These are phyloP conservation scores for Ceratocystis eucalypticola DNA, from an alignment of 2,329 filamentous ascomycete species.

Conservation along the genomic window DNA sequence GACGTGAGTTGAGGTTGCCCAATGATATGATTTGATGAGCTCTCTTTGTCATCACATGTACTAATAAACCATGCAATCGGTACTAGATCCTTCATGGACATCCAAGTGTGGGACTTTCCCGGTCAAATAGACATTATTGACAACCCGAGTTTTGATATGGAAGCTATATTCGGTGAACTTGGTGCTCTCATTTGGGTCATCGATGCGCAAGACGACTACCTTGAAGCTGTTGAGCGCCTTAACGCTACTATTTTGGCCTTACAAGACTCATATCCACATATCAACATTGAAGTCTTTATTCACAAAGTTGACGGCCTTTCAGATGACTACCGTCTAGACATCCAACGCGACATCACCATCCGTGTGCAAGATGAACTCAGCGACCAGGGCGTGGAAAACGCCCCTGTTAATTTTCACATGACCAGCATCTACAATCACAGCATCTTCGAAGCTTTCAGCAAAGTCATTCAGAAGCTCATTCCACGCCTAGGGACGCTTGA, in stretches of 20 bases:
- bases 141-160: conserved; percentile 77
- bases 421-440: conserved; percentile 98
- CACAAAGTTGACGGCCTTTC: conserved; percentile 98
- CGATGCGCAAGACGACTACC: conserved; percentile 94
- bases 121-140: conserved; percentile 84
- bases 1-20: conserved; percentile 48
- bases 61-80: conserved; percentile 20
- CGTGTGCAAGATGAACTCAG: conserved; percentile 91
- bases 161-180: conserved; percentile 85
- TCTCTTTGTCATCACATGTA: not conserved
- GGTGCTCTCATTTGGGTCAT: conserved; percentile 97
- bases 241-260: conserved; percentile 83
- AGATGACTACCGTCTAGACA: conserved; percentile 91
- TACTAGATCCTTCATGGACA: conserved; percentile 90
- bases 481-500: conserved; percentile 87
- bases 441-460: conserved; percentile 96
- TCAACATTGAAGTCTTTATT: conserved; percentile 97
- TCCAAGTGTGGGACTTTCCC: conserved; percentile 95
- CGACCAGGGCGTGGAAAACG: conserved; percentile 85
- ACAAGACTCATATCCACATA: conserved; percentile 67
- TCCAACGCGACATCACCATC: conserved; percentile 91
- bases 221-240: conserved; percentile 75
- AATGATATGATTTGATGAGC: no score
- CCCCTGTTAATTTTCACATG: conserved; percentile 85
- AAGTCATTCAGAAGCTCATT: conserved; percentile 95